Percentiles rank a stretch among this genome's conserved stretches.
These are phyloP conservation scores for Telfairia occidentalis DNA, from an alignment of 331 rosid genomes.

Conservation along the genomic window DNA sequence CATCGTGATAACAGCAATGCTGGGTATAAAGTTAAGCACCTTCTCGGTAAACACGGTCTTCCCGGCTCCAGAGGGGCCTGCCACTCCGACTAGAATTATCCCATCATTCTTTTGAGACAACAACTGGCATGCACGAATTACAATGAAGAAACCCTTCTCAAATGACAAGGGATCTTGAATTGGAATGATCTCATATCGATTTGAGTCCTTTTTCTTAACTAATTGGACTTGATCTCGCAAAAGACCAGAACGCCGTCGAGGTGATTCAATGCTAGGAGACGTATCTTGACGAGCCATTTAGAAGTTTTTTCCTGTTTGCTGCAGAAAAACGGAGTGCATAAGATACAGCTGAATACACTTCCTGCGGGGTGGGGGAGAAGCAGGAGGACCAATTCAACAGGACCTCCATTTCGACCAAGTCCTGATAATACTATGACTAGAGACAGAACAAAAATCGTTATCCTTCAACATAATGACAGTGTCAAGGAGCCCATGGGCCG, in stretches of 20 bases:
- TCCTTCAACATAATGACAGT: background rate
- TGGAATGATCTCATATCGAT: constrained; percentile 72
- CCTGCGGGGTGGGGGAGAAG: too few relatives aligned
- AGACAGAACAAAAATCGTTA: background rate
- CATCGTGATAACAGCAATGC: constrained; percentile 88
- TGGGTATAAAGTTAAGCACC: constrained; percentile 79
- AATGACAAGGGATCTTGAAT: constrained; percentile 68
- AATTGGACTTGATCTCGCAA: constrained; percentile 82
- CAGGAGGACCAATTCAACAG: background rate
- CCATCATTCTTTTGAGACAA: constrained; percentile 92
- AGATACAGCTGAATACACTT: background rate
- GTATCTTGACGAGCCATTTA: constrained; percentile 65
- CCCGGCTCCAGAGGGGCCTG: constrained; percentile 99
- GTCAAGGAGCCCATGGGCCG: background rate
- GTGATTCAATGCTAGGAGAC: constrained; percentile 51
- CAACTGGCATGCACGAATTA: constrained; percentile 86
- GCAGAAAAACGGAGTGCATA: constrained; percentile 11
- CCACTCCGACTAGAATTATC: constrained; percentile 84
- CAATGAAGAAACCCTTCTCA: constrained; percentile 96
- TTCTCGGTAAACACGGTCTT: constrained; percentile 93
- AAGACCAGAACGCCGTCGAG: constrained; percentile 60
- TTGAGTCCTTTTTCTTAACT: constrained; percentile 59
- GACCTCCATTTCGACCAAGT: background rate
- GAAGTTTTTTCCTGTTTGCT: constrained; percentile 11
- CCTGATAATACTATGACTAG: background rate